Conservation (phyloP, 345 rosid species). For the Linum usitatissimum region DNA sequence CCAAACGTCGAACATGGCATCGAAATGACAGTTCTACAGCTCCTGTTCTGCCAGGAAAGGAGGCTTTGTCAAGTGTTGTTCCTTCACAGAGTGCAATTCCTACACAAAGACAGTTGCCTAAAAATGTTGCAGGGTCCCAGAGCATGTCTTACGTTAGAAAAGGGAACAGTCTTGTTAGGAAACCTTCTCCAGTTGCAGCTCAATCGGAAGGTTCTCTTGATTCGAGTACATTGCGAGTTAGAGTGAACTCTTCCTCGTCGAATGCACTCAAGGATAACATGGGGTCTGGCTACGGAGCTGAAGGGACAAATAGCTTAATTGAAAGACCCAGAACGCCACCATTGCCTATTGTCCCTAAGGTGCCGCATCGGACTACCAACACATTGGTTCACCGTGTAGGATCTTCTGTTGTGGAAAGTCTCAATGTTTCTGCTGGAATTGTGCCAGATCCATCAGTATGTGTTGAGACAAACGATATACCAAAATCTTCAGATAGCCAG, state of each 20-base stretch:
- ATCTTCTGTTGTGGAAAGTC: slow-evolving; percentile 35
- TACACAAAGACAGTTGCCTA: slow-evolving; percentile 30
- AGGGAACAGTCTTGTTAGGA: slow-evolving; percentile 90
- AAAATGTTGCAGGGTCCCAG: slow-evolving; percentile 21
- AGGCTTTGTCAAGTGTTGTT: slow-evolving; percentile 28
- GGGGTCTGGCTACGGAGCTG: slow-evolving; percentile 30
- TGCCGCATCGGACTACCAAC: slow-evolving; percentile 24
- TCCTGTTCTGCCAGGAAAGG: slow-evolving; percentile 25
- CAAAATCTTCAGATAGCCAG: slow-evolving; percentile 30
- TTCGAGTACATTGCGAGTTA: slow-evolving; percentile 30
- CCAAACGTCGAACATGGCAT: slow-evolving; percentile 70
- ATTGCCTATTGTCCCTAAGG: slow-evolving; percentile 29
- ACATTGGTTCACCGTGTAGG: slow-evolving; percentile 24
- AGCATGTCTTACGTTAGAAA: slow-evolving; percentile 64
- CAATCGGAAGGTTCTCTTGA: slow-evolving; percentile 30
- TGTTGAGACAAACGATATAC: slow-evolving; percentile 28
- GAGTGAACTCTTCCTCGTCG: slow-evolving; percentile 27
- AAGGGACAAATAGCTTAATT: slow-evolving; percentile 25
- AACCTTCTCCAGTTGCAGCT: slow-evolving; percentile 32
- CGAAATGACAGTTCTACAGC: slow-evolving; percentile 34
- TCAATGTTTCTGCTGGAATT: slow-evolving; percentile 28
- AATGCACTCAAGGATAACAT: slow-evolving; percentile 36
- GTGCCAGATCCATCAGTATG: slow-evolving; percentile 30
- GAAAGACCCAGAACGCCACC: slow-evolving; percentile 54
- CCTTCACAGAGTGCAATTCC: slow-evolving; percentile 28